These are phyloP conservation scores for Thraustochytrium sp. DNA, from an alignment of 352 stramenopile species.

Conservation along the genomic window DNA sequence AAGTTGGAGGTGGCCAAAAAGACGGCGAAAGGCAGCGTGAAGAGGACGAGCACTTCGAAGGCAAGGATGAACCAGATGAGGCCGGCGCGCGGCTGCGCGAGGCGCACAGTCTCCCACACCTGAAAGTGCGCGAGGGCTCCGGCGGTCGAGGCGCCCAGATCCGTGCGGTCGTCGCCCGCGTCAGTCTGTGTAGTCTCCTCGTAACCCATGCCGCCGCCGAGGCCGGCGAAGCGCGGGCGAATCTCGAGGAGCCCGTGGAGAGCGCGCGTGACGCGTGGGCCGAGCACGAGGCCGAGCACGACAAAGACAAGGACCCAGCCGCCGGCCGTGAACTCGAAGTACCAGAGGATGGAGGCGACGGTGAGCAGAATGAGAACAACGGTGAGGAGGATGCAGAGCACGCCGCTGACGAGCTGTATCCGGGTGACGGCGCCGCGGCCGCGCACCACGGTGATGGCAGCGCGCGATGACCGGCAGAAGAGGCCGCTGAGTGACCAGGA, in stretches of 20 bases:
- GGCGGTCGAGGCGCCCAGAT: background rate
- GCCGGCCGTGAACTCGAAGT: background rate
- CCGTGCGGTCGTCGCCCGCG: background rate
- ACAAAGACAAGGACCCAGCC: background rate
- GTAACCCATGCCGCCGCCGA: background rate
- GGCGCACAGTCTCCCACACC: background rate
- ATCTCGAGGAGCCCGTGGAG: background rate
- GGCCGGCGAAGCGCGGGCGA: background rate
- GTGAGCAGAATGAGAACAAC: background rate
- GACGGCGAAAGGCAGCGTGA: constrained; percentile 43
- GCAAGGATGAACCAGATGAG: background rate
- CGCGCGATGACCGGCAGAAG: background rate
- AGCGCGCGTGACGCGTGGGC: background rate
- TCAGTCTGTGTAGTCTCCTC: no score
- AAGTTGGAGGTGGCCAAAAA: constrained; percentile 36
- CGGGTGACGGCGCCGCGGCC: background rate
- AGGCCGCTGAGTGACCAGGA: background rate
- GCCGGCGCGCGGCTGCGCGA: background rate
- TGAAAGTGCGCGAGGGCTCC: no score
- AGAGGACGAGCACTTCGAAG: constrained; percentile 46
- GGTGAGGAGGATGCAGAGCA: constrained; percentile 34
- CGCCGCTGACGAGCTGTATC: background rate
- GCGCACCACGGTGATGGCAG: background rate
- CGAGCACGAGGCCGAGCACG: background rate
- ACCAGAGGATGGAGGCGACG: background rate